Evolutionary conservation across 169 alveolate species (phyloP).

Genomic region (Cryptosporidium xiaoi): DNA sequence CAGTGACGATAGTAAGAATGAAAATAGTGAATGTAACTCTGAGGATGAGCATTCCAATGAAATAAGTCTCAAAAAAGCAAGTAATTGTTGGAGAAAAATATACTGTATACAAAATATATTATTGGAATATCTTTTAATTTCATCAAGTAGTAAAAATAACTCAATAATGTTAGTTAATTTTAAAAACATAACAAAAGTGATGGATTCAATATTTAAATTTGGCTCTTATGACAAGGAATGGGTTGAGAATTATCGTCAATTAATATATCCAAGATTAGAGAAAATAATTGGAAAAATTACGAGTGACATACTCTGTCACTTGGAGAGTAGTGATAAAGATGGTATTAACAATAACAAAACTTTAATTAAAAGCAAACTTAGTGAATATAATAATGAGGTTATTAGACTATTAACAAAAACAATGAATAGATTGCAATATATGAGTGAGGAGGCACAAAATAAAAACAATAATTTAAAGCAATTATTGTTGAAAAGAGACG

Average conservation of each 20-base stretch:
- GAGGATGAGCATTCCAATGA: neutral
- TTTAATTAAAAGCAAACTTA: neutral
- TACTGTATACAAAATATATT: constrained; percentile 54
- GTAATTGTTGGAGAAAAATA: constrained; percentile 45
- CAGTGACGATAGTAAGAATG: too few species aligned
- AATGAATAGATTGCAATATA: neutral
- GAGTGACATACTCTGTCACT: neutral
- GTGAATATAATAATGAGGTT: neutral
- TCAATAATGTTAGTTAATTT: constrained; percentile 3
- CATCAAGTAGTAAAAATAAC: neutral
- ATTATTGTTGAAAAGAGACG: neutral
- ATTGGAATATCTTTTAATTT: constrained; percentile 32
- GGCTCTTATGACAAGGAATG: constrained; percentile 27
- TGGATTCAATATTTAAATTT: constrained; percentile 10
- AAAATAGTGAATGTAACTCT: neutral
- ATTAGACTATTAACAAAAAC: neutral
- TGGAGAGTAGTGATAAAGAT: neutral
- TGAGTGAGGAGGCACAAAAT: neutral
- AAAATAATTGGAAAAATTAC: constrained; percentile 20
- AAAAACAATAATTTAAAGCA: neutral
- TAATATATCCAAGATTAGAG: constrained; percentile 45
- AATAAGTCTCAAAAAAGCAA: neutral
- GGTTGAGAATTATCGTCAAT: constrained; percentile 47
- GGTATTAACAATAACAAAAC: neutral
- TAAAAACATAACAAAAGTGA: neutral